Conservation (phyloP, 1,284 basidiomycete species). For the Trichosporon faecale region DNA sequence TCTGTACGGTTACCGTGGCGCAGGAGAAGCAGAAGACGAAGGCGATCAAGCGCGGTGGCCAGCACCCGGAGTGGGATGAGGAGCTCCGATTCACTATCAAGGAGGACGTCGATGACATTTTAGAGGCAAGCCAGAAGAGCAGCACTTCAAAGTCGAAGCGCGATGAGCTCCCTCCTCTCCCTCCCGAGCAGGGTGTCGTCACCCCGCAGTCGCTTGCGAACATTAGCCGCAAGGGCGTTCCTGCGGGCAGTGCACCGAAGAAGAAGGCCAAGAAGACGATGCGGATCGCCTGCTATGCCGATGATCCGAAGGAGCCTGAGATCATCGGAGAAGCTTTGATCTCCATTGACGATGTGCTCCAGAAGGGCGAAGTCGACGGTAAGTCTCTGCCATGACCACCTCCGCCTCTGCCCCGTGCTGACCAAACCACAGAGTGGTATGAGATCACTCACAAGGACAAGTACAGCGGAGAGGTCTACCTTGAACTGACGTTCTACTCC, state of each 20-base stretch:
- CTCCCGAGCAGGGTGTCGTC: constrained; percentile 33
- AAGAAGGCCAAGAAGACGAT: constrained; percentile 61
- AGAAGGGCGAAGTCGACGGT: constrained; percentile 96
- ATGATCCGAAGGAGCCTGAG: constrained; percentile 91
- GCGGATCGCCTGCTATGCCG: constrained; percentile 84
- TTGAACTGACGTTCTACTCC: constrained; percentile 93
- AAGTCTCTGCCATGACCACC: constrained; percentile 42
- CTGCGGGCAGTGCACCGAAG: constrained; percentile 26
- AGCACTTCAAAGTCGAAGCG: constrained; percentile 50
- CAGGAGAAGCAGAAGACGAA: constrained; percentile 79
- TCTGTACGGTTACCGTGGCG: constrained; percentile 75
- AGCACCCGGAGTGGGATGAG: constrained; percentile 98
- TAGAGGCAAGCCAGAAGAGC: constrained; percentile 56
- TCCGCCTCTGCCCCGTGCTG: background rate
- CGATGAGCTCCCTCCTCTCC: constrained; percentile 17
- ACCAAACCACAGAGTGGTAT: constrained; percentile 75
- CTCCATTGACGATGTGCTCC: constrained; percentile 83
- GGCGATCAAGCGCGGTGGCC: constrained; percentile 88
- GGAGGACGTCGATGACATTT: constrained; percentile 70
- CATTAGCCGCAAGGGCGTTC: constrained; percentile 54
- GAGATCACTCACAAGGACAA: constrained; percentile 82
- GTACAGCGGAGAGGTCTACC: constrained; percentile 87
- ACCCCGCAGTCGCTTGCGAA: constrained; percentile 53
- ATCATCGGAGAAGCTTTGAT: constrained; percentile 88
- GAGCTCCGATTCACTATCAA: constrained; percentile 90